Base-by-base conservation (phyloP, 2,329 filamentous ascomycete genomes). In the Fusarium pseudograminearum region DNA sequence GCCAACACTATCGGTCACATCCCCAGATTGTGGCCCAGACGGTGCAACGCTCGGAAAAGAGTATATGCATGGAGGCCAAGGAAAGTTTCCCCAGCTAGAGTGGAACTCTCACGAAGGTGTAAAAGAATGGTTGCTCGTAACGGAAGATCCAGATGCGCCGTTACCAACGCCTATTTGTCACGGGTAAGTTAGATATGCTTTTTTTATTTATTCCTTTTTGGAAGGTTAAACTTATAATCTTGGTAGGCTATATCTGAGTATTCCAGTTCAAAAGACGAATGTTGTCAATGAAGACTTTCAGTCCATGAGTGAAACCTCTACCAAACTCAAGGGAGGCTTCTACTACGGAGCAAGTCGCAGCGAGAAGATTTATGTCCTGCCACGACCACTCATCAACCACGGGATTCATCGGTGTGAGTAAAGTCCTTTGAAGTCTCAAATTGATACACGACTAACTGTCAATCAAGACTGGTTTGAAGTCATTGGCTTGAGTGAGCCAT, bases 381-480 rank as follows among this genome's bases (percentile, higher is more conserved):
- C 85, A 2, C 74, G 79, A 15, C 84, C 85, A 20, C 74, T 85
- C 34, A 71, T 84, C 54, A 85, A 85, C 28, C 82, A 87, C 67
- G 85, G 85, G 0, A 78, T 80, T 24, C 84, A 87, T 74, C 78
- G 85, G 58, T 88, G 81, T 82, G 73, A 76, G 80, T 72, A 31
- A 14, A 9, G n/a, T 8, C 18, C 7, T 22, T 18, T 10, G 6
- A 26, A n/a, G n/a, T 15, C 11, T 8, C 4, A 5, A 20, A 4
- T 6, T 11, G 26, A 45, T 15, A 12, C 15, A 41, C 7, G 34
- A 26, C 48, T 64, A 36, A 67, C 22, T 15, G 11, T 9, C 6
- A 10, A 10, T 24, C 26, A 14, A 81, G 81, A 86, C 57, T 84
- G 85, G 74, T 87, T 80, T 60, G 78, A 84, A 65, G 73, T 87